Percentiles rank a stretch among this genome's conserved stretches.
Evolutionary conservation across 768 basidiomycete species (phyloP).

Genomic region (Xerocomellus amylosporus): DNA sequence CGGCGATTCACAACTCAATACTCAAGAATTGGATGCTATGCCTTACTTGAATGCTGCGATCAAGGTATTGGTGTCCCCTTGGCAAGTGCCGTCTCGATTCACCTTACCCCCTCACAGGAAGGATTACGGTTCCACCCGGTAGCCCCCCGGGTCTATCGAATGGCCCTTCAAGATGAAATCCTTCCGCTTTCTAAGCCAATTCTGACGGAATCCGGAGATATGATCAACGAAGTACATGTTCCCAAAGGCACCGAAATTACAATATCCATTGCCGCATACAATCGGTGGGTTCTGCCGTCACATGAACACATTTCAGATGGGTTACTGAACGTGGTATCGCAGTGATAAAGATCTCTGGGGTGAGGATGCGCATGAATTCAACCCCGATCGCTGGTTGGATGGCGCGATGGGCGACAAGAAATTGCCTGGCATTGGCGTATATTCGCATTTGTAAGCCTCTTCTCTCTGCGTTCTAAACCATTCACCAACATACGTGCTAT

Average conservation of each 20-base stretch:
- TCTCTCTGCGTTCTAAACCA: background rate
- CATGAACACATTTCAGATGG: background rate
- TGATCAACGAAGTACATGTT: slow-evolving; percentile 43
- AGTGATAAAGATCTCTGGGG: slow-evolving; percentile 26
- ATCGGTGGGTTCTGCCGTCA: slow-evolving; percentile 39
- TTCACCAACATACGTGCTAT: background rate
- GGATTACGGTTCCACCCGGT: slow-evolving; percentile 46
- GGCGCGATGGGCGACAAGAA: background rate
- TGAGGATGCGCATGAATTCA: slow-evolving; percentile 24
- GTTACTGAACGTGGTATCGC: background rate
- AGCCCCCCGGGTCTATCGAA: slow-evolving; percentile 47
- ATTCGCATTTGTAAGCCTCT: slow-evolving; percentile 7
- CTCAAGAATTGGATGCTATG: slow-evolving; percentile 49
- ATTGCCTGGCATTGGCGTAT: slow-evolving; percentile 14
- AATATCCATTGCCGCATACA: slow-evolving; percentile 52
- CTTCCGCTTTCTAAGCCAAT: slow-evolving; percentile 59
- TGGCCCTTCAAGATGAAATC: slow-evolving; percentile 49
- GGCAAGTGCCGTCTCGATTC: slow-evolving; percentile 15
- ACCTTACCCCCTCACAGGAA: slow-evolving; percentile 36
- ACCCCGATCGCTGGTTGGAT: slow-evolving; percentile 11
- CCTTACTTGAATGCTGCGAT: slow-evolving; percentile 40
- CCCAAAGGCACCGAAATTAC: slow-evolving; percentile 50
- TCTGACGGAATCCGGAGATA: slow-evolving; percentile 41
- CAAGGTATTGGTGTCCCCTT: slow-evolving; percentile 22
- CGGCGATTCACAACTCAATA: background rate